Percentiles rank a stretch among this genome's conserved stretches.
Evolutionary conservation across 192 early-diverging fungal genomes (phyloP).

Genomic region (Linnemannia hyalina): DNA sequence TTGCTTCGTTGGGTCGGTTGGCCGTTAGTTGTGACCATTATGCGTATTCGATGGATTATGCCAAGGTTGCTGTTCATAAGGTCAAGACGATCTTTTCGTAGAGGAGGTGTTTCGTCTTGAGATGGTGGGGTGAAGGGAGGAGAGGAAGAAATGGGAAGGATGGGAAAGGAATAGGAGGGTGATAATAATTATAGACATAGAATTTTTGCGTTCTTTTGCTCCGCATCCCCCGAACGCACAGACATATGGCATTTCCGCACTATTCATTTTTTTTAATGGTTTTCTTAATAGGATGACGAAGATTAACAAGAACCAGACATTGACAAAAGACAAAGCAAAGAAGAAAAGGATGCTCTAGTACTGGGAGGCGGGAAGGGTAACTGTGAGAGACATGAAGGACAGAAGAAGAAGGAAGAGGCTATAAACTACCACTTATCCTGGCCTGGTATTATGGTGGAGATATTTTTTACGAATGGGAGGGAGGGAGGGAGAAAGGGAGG

Average conservation of each 20-base stretch:
- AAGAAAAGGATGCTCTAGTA: neutral
- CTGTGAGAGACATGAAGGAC: neutral
- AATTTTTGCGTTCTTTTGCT: too few species aligned
- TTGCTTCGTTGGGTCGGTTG: constrained; percentile 3
- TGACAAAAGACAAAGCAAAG: neutral
- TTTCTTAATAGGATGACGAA: neutral
- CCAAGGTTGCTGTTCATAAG: constrained; percentile 13
- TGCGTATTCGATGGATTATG: constrained; percentile 10
- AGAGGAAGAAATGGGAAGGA: neutral
- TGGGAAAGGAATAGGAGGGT: neutral
- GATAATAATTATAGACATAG: neutral
- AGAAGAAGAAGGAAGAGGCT: neutral
- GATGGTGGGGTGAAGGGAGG: neutral
- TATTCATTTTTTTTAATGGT: neutral
- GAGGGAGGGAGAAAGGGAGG: neutral
- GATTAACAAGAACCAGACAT: neutral
- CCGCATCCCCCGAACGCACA: too few species aligned
- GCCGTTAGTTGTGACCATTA: constrained; percentile 3
- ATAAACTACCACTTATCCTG: neutral
- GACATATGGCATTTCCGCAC: too few species aligned
- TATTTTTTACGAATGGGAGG: neutral
- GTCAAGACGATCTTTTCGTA: neutral
- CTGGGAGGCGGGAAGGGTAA: neutral
- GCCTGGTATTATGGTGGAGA: constrained; percentile 13
- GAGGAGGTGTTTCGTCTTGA: neutral